Evolutionary conservation across 164 flowering plant genomes (phyloP), one percentile per base, ranked within the genome.

Genomic region (Berberis thunbergii): DNA sequence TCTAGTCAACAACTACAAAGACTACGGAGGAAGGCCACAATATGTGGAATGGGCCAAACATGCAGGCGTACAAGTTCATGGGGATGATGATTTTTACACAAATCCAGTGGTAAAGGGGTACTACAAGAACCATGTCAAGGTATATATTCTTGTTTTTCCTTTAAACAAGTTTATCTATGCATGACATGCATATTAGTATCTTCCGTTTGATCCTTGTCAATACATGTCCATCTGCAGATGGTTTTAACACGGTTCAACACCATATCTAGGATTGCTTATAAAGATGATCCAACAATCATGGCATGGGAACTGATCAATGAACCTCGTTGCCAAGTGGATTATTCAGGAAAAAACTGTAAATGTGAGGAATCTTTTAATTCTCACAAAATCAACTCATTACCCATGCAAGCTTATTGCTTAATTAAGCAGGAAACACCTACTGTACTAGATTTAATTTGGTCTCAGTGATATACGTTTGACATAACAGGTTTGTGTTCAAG

Each of bases 251-350:
- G 79, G 67, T 43, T 65, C 49, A 76, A 76, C 68, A 73, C 73
- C 44, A 42, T 73, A 41, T 68, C 73, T 52, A 61, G 41, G 44
- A 63, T 53, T 3, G 57, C 62, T 26, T 73, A 76, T 11, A 73
- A 68, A 61, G 79, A 76, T 61, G 75, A 76, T 10, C 66, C 75
- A 12, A 70, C 76, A 0, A 65, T 76, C 41, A 76, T 76, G 77
- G 74, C 79, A 40, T 76, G 77, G 77, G 79, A 76, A 61, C 77
- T 76, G 54, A 76, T 76, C 26, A 76, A 76, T 40, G 79, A 76
- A 65, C 79, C 79, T 40, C 76, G 79, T 43, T 76, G 76, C 63
- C 44, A 68, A 38, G 38, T 60, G 1, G 79, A 76, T 63, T 60
- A 59, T 45, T 70, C 75, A 0, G 79, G 79, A 43, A 70, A n/a